Evolutionary conservation across 805 yeast genomes (phyloP).

Genomic region (Tetrapisispora iriomotensis): DNA sequence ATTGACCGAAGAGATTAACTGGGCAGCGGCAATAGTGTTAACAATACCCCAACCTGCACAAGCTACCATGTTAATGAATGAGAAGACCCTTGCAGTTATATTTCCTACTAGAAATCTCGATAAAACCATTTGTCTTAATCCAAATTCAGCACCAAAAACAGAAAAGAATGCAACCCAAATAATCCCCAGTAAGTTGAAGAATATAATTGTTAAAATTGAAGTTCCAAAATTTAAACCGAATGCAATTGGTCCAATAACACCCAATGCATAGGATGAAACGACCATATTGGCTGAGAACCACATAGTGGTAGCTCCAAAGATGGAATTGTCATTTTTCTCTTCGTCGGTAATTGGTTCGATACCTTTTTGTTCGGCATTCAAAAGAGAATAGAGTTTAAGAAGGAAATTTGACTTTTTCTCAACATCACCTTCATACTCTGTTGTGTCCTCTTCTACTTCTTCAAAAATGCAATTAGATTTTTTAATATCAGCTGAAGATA

Average conservation of each 20-base stretch:
- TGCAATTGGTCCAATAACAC: slow-evolving; percentile 56
- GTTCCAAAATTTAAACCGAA: slow-evolving; percentile 69
- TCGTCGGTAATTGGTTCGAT: slow-evolving; percentile 72
- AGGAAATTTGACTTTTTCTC: slow-evolving; percentile 26
- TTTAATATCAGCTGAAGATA: no score
- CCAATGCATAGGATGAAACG: slow-evolving; percentile 71
- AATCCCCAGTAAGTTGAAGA: slow-evolving; percentile 65
- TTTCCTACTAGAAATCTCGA: slow-evolving; percentile 73
- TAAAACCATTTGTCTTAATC: slow-evolving; percentile 78
- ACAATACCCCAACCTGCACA: slow-evolving; percentile 95
- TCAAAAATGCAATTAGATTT: no score
- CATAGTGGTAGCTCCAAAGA: slow-evolving; percentile 69
- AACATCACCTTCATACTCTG: background rate
- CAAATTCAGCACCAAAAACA: slow-evolving; percentile 72
- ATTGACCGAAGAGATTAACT: slow-evolving; percentile 68
- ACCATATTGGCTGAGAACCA: slow-evolving; percentile 89
- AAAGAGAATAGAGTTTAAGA: slow-evolving; percentile 16
- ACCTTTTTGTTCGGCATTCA: slow-evolving; percentile 57
- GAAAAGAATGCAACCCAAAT: slow-evolving; percentile 75
- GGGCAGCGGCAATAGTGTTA: slow-evolving; percentile 83
- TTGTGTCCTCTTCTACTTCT: background rate
- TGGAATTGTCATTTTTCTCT: slow-evolving; percentile 58
- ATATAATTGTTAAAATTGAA: slow-evolving; percentile 52
- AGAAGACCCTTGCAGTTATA: slow-evolving; percentile 62
- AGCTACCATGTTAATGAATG: slow-evolving; percentile 67